Base-by-base conservation (phyloP, 1,139 yeast species). In the Zygoascus sp. region DNA sequence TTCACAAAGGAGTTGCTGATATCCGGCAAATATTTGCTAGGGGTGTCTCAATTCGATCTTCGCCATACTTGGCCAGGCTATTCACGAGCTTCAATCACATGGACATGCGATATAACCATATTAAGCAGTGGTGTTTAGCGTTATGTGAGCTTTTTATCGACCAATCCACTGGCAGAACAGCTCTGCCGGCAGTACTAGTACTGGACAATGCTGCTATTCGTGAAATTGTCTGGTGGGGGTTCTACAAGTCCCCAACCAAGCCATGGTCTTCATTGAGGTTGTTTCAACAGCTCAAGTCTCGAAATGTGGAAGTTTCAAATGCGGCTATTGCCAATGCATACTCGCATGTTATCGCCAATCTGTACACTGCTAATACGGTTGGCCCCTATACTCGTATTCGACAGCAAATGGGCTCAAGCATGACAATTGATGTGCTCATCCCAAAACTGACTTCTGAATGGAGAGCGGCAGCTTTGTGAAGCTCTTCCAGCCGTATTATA, bases 361-460 rank as follows among this genome's bases (percentile, higher is more conserved):
- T 23, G 7, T 48, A 27, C 23, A 32, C 36, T 11, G 17, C 30
- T 8, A 37, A 22, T 13, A 40, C 36, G 16, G 20, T 27, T 20
- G 47, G 46, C 22, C 42, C 43, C 17, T 19, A 17, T 27, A 20
- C 19, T 27, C 13, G 37, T 20, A 36, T 37, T 10, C 25, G 48
- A 44, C 44, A 49, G 38, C 43, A 28, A 19, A 8, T 44, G 40
- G 45, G 16, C 23, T 25, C 47, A 44, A 20, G 38, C 25, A 16
- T 38, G 44, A 28, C 53, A 45, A 20, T 49, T 44, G 47, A 40
- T 27, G 19, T 28, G 34, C 25, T 36, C 19, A 35, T 42, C 11
- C 27, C 22, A 25, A 25, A 21, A 32, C 27, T 28, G 22, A 21
- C 27, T 15, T 15, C 20, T 17, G 41, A 36, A 36, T 32, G 36